Evolutionary conservation across 495 filamentous ascomycete species (phyloP).

Genomic region (Melanomma pulvis-pyrius): DNA sequence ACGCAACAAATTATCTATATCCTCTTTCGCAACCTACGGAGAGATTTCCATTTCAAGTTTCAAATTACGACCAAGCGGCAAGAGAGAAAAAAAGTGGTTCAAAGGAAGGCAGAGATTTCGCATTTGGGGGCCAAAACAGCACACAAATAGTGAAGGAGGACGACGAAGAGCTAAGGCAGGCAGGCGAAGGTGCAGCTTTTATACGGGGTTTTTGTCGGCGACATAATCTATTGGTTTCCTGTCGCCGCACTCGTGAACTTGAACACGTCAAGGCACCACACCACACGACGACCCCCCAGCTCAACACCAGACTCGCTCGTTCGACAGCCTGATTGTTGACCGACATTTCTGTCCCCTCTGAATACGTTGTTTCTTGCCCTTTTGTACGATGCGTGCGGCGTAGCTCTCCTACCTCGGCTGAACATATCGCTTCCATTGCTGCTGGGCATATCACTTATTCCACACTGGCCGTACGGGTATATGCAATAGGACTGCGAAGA

Average conservation of each 20-base stretch:
- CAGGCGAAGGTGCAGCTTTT: conserved; percentile 26
- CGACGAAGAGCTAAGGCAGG: conserved; percentile 18
- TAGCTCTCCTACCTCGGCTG: conserved; percentile 11
- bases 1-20: background rate
- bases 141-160: conserved; percentile 2
- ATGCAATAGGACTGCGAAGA: background rate
- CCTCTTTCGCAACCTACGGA: conserved; percentile 2
- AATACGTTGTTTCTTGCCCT: background rate
- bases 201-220: conserved; percentile 36
- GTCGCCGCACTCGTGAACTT: conserved; percentile 24
- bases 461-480: background rate
- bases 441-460: background rate
- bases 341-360: background rate
- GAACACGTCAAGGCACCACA: conserved; percentile 37
- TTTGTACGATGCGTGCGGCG: conserved; percentile 22
- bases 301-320: conserved; percentile 23
- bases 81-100: background rate
- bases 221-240: conserved; percentile 35
- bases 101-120: conserved; percentile 3
- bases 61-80: conserved; percentile 11
- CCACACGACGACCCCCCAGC: conserved; percentile 9
- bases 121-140: conserved; percentile 27
- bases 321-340: conserved; percentile 23
- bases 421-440: background rate
- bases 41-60: conserved; percentile 5